phyloP scores from a whole-genome alignment of 768 basidiomycete genomes.

The Serpula lacrymans region DNA sequence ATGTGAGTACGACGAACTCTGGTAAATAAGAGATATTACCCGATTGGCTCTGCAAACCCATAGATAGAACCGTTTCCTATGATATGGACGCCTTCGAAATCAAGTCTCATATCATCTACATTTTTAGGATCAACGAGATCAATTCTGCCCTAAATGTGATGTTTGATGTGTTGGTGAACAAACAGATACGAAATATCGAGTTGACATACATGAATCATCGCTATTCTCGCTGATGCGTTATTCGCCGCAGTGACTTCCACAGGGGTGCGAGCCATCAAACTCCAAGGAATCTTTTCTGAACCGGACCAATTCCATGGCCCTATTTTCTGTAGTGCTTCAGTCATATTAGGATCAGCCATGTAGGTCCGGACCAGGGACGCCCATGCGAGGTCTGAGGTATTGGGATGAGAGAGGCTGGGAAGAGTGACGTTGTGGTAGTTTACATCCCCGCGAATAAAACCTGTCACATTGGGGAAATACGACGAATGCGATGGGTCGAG shows the following conservation, averaged over 20 bases:
- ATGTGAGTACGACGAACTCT: conserved; percentile 1
- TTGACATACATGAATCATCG: conserved; percentile 61
- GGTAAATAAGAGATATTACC: conserved; percentile 35
- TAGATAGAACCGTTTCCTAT: conserved; percentile 71
- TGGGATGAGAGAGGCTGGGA: conserved; percentile 36
- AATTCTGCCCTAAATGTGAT: conserved; percentile 54
- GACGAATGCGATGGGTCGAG: conserved; percentile 48
- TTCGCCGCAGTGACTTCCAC: conserved; percentile 27
- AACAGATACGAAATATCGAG: conserved; percentile 5
- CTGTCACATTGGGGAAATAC: conserved; percentile 75
- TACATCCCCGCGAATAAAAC: conserved; percentile 67
- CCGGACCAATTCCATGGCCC: conserved; percentile 73
- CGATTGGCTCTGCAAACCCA: conserved; percentile 61
- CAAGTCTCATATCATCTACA: conserved; percentile 58
- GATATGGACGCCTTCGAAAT: conserved; percentile 79
- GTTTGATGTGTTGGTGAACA: conserved; percentile 3
- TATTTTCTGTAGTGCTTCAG: conserved; percentile 42
- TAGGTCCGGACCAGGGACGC: conserved; percentile 44
- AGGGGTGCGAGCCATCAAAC: conserved; percentile 58
- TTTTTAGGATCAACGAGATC: conserved; percentile 57
- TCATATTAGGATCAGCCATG: conserved; percentile 48
- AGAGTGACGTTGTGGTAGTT: conserved; percentile 64
- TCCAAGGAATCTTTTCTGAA: conserved; percentile 60
- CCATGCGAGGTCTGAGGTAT: conserved; percentile 44
- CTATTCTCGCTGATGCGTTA: conserved; percentile 44